Base-by-base conservation (phyloP, 2,329 filamentous ascomycete species). In the Stemphylium beticola region DNA sequence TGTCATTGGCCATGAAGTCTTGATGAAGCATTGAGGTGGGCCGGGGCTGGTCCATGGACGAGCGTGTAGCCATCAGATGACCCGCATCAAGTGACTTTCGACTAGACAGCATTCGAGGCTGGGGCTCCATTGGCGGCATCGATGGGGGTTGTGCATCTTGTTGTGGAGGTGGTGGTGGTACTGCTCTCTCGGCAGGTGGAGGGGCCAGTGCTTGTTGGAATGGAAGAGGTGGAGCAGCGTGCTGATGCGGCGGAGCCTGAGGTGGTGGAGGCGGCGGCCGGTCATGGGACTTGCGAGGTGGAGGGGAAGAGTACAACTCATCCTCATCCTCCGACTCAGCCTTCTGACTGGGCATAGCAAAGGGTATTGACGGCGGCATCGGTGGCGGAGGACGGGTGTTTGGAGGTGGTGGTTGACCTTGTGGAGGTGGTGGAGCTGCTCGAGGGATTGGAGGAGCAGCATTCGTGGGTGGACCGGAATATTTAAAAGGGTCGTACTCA, bases 1-100 rank as follows among this genome's bases (percentile, higher is more conserved):
- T 77, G 56, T 98, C 93, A 51, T 87, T 88, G 36, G 95, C 95
- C 58, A 98, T 93, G 69, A 87, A 96, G 1, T 92, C 91, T 39
- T 88, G 87, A 61, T 93, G 42, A 6, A 34, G 42, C 32, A 45
- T 91, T 55, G 87, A 83, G 8, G 48, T 11, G 1, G 91, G 88
- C 41, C 93, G 86, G 34, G 83, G 76, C 51, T 90, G 80, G 62
- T 99, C 95, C 75, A 90, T 85, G 3, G 92, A 96, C 54, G 83
- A 78, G 49, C 87, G 83, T 22, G 78, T 70, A 48, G 74, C 77
- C 24, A 78, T 72, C 14, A 76, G 76, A 55, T 88, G 82, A 32
- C 82, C 78, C 11, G 87, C 77, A 66, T 95, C 91, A 46, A 87
- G 66, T 11, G 89, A 92, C 68, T 85, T 83, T 43, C 86, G 82